Base-by-base conservation (phyloP, 306 rosid genomes). In the Cicer bijugum region DNA sequence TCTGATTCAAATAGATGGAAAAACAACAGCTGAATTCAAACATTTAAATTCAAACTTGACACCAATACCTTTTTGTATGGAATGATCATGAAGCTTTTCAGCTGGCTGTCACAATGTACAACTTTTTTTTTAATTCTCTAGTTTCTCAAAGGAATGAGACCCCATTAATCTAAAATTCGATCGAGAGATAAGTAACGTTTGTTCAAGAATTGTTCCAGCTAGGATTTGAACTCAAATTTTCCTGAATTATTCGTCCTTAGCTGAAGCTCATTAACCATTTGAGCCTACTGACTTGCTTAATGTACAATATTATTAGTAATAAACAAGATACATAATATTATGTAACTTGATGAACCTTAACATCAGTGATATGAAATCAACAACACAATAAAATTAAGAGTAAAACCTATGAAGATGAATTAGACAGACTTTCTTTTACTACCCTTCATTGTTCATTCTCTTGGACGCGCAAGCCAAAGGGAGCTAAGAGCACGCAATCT, bases 391-490 rank as follows among this genome's bases (percentile, higher is more conserved):
- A 72, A 76, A 44, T 12, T 12, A 51, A 66, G 74, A 40, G 60
- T 37, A 71, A 75, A 55, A 56, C 37, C 75, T 70, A 75, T 57
- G 78, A 75, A 52, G 48, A 67, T 55, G 69, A 79, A 50, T 40
- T 62, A 16, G 28, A 68, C 20, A 15, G 8, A 8, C 64, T 69
- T 19, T 78, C 42, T 28, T 28, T 3, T 28, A 38, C 15, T 72
- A 61, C 23, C 57, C 66, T 71, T 82, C 79, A 89, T 17, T 91
- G 33, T 28, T 28, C 33, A 28, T 28, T 28, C 97, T 84, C 89
- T 87, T 0, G 97, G 97, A 20, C 97, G 97, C 12, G 97, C 96
- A 35, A 89, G 91, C 97, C 97, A 92, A 19, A 92, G 93, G 37
- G 97, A 86, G 65, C 97, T 92, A 15, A 92, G 97, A 79, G 96